These are phyloP conservation scores for Diutina sp. DNA, from an alignment of 1,139 yeast species.

Conservation along the genomic window DNA sequence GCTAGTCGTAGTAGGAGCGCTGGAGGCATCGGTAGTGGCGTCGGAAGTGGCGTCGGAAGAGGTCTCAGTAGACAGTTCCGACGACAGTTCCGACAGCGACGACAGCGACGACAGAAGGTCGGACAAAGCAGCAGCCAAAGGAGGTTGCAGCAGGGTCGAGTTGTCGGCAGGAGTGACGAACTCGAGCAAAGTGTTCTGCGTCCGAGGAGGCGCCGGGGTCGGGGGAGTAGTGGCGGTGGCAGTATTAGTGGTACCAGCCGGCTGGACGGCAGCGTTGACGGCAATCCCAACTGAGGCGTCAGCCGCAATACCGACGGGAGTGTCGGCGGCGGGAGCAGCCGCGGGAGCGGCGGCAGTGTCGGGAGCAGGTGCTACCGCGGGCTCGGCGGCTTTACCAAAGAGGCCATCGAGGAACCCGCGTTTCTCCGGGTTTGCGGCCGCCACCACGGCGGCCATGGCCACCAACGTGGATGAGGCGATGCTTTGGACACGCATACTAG, in stretches of 20 bases:
- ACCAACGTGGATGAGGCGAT: constrained; percentile 1
- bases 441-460: neutral
- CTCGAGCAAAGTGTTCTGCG: neutral
- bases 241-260: neutral
- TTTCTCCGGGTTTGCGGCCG: neutral
- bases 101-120: neutral
- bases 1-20: neutral
- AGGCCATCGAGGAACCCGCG: constrained; percentile 1
- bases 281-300: neutral
- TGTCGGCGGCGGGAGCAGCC: neutral
- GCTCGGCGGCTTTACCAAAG: neutral
- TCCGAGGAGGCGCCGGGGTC: neutral
- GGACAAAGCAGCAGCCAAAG: neutral
- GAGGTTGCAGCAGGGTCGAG: neutral
- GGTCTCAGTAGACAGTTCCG: neutral
- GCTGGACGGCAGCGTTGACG: too few species aligned
- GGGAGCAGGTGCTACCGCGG: neutral
- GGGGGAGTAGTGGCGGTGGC: neutral
- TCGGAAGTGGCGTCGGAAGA: neutral
- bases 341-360: neutral
- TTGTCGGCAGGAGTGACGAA: neutral
- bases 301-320: neutral
- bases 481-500: neutral
- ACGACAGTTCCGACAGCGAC: neutral
- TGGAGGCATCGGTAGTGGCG: neutral